A percentile compares a stretch with the other conserved stretches of the same genome.
phyloP scores from a whole-genome alignment of 257 asterid genomes.

The Solanum arcanum region DNA sequence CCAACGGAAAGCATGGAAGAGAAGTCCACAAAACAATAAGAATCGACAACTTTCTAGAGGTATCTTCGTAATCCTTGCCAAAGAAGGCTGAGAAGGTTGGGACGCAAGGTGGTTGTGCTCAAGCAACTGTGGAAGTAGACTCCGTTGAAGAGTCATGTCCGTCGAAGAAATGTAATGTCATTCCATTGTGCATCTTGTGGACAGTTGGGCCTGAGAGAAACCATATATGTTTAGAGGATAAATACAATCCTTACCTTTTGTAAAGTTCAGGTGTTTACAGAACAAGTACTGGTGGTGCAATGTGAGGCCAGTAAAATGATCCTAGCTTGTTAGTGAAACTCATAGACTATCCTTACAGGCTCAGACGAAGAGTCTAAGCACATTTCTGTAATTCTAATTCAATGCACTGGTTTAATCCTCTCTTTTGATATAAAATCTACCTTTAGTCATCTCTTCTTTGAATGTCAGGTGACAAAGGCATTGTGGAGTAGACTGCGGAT shows the following conservation, averaged over 20 bases:
- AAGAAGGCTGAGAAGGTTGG: background rate
- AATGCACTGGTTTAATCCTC: rapidly evolving
- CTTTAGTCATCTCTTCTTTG: background rate
- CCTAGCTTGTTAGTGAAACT: background rate
- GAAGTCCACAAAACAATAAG: background rate
- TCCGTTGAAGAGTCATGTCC: background rate
- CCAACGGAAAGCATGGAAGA: background rate
- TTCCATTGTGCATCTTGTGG: background rate
- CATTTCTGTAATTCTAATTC: background rate
- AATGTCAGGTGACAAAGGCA: background rate
- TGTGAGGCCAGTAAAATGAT: background rate
- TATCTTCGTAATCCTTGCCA: background rate
- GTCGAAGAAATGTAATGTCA: background rate
- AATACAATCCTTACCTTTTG: background rate
- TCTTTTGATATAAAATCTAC: background rate
- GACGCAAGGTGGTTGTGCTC: background rate
- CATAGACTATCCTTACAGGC: background rate
- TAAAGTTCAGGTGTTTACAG: background rate
- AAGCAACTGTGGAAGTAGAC: background rate
- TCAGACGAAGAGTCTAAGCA: background rate
- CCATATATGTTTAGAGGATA: background rate
- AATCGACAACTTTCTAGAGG: background rate
- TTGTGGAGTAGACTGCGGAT: background rate
- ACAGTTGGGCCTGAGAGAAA: background rate
- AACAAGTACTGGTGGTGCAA: background rate